Evolutionary conservation across 768 basidiomycete genomes (phyloP).

Genomic region (Boletus barrowsii): DNA sequence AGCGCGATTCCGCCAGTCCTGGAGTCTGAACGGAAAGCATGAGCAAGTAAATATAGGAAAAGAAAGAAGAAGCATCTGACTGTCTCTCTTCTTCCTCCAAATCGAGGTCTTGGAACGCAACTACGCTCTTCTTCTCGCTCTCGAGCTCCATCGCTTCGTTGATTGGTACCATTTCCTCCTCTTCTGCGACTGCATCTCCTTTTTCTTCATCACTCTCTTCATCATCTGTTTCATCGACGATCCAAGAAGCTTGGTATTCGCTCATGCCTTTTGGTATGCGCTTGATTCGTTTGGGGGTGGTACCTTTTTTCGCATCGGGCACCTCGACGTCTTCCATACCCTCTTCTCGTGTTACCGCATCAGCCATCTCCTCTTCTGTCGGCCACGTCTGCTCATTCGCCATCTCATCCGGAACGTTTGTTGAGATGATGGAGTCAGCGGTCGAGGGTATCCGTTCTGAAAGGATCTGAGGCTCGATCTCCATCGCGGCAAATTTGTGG

Average conservation of each 20-base stretch:
- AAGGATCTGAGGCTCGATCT: constrained; percentile 58
- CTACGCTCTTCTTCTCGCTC: constrained; percentile 47
- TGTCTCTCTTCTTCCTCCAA: constrained; percentile 83
- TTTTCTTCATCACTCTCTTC: constrained; percentile 51
- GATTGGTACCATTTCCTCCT: constrained; percentile 62
- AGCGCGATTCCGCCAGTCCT: constrained; percentile 64
- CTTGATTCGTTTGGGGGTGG: constrained; percentile 77
- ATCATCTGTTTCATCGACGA: constrained; percentile 76
- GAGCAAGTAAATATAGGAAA: background rate
- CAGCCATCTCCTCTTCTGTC: constrained; percentile 90
- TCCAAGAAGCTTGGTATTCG: constrained; percentile 97
- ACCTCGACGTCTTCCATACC: constrained; percentile 29
- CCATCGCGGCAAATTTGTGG: constrained; percentile 50
- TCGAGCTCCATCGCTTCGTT: constrained; percentile 57
- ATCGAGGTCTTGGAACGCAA: constrained; percentile 73
- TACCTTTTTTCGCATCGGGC: constrained; percentile 66
- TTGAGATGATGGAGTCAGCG: constrained; percentile 84
- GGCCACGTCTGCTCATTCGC: constrained; percentile 99
- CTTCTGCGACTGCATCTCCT: constrained; percentile 37
- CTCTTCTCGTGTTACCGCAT: constrained; percentile 23
- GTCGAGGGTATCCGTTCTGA: constrained; percentile 61
- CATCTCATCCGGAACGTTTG: constrained; percentile 85
- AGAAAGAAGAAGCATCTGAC: constrained; percentile 42
- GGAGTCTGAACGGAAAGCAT: constrained; percentile 45
- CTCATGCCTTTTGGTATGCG: constrained; percentile 93